A percentile compares a stretch with the other conserved stretches of the same genome.
Conservation (phyloP, 768 basidiomycete species). For the Trichaptum fuscoviolaceum region DNA sequence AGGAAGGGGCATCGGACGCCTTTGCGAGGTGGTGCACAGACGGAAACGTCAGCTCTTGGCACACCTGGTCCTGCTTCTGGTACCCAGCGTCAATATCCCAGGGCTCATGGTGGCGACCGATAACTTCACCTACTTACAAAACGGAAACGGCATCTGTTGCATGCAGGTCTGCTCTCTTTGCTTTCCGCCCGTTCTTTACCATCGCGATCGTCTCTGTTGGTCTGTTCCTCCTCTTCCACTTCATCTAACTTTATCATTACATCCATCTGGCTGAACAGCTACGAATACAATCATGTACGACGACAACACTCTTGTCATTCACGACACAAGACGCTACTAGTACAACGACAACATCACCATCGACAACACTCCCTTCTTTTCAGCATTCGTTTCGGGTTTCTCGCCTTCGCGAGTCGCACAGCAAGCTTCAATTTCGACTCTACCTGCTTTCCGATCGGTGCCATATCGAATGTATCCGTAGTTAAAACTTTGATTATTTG, state of each 20-base stretch:
- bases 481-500: constrained; percentile 1
- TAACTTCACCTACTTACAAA: not conserved
- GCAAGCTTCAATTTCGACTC: not conserved
- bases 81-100: not conserved
- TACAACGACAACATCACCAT: not conserved
- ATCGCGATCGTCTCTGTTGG: not conserved
- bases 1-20: constrained; percentile 5
- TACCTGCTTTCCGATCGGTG: not conserved
- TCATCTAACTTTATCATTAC: not conserved
- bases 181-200: not conserved
- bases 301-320: constrained; percentile 42
- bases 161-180: not conserved
- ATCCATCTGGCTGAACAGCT: not conserved
- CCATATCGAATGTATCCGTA: constrained; percentile 4
- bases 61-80: not conserved
- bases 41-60: not conserved
- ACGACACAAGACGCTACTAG: constrained; percentile 37
- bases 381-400: constrained; percentile 1
- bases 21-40: not conserved
- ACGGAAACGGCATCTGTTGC: not conserved
- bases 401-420: constrained; percentile 1
- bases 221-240: not conserved
- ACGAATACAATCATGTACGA: constrained; percentile 20
- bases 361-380: constrained; percentile 1
- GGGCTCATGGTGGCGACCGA: not conserved